These are phyloP conservation scores for Septoria linicola DNA, from an alignment of 2,329 filamentous ascomycete genomes.

Conservation along the genomic window DNA sequence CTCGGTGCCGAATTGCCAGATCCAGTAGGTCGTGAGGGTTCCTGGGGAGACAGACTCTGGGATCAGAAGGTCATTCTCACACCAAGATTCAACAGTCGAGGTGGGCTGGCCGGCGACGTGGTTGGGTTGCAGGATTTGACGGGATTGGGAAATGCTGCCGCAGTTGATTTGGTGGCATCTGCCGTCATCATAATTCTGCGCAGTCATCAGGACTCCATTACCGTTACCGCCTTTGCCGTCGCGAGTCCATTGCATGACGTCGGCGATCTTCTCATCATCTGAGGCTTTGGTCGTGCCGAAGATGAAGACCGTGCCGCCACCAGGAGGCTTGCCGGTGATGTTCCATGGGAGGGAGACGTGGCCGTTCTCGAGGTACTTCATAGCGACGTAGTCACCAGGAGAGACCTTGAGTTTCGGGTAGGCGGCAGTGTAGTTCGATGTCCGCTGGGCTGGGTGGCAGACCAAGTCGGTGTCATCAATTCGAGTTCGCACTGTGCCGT, in stretches of 20 bases:
- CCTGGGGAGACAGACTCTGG: slow-evolving; percentile 64
- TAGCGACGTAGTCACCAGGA: slow-evolving; percentile 49
- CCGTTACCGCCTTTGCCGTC: slow-evolving; percentile 79
- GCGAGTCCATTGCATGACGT: slow-evolving; percentile 76
- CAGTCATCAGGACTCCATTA: slow-evolving; percentile 72
- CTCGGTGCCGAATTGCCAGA: slow-evolving; percentile 84
- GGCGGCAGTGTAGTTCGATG: slow-evolving; percentile 50
- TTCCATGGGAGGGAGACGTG: slow-evolving; percentile 48
- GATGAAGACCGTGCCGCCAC: slow-evolving; percentile 49
- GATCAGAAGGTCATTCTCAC: slow-evolving; percentile 77
- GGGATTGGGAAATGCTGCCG: slow-evolving; percentile 57
- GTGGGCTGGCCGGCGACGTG: slow-evolving; percentile 51
- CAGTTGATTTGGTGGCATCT: slow-evolving; percentile 80
- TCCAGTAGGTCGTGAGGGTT: slow-evolving; percentile 84
- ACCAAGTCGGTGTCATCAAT: slow-evolving; percentile 57
- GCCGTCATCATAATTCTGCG: slow-evolving; percentile 82
- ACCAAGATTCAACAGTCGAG: slow-evolving; percentile 61
- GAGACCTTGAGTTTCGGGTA: slow-evolving; percentile 63
- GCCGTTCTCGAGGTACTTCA: slow-evolving; percentile 54
- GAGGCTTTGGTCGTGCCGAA: slow-evolving; percentile 51
- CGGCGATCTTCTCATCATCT: slow-evolving; percentile 57
- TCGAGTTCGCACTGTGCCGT: slow-evolving; percentile 43
- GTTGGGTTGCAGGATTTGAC: slow-evolving; percentile 58
- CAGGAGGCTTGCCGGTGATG: slow-evolving; percentile 44
- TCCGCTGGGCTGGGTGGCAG: slow-evolving; percentile 64